Percentiles rank a stretch among this genome's conserved stretches.
Conservation (phyloP, 2,329 filamentous ascomycete genomes). For the Lecanicillium sp. region DNA sequence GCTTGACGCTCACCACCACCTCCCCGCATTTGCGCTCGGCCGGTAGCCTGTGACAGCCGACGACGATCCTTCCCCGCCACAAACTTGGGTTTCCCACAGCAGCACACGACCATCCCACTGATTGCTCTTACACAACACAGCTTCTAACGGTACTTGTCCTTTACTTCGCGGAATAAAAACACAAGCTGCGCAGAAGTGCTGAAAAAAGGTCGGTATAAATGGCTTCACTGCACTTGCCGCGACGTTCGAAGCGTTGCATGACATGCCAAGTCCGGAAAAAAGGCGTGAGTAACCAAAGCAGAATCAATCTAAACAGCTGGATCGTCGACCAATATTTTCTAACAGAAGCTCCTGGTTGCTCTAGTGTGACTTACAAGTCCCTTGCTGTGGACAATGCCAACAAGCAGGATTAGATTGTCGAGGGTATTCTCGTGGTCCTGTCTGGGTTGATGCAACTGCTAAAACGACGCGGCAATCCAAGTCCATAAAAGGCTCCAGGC, state of each 20-base stretch:
- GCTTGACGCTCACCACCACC: no score
- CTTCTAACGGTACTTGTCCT: no score
- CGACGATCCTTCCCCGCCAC: no score
- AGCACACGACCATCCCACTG: no score
- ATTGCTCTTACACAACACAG: no score
- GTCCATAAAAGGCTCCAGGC: neutral
- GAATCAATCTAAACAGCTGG: neutral
- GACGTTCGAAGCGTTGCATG: neutral
- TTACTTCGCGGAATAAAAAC: no score
- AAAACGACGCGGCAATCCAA: neutral
- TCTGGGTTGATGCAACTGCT: neutral
- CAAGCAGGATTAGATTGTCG: neutral
- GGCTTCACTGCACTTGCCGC: neutral
- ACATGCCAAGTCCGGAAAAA: slow-evolving; percentile 1
- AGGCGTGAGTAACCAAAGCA: neutral
- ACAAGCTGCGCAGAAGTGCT: no score
- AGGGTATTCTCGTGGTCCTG: neutral
- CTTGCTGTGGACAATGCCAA: neutral
- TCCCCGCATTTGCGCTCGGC: no score
- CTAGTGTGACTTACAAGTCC: neutral
- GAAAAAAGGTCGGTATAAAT: neutral
- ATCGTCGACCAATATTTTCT: no score
- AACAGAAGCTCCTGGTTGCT: no score
- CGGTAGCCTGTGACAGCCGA: no score
- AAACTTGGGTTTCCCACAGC: no score